Conservation (phyloP, 257 asterid species). For the Nicotiana tabacum region DNA sequence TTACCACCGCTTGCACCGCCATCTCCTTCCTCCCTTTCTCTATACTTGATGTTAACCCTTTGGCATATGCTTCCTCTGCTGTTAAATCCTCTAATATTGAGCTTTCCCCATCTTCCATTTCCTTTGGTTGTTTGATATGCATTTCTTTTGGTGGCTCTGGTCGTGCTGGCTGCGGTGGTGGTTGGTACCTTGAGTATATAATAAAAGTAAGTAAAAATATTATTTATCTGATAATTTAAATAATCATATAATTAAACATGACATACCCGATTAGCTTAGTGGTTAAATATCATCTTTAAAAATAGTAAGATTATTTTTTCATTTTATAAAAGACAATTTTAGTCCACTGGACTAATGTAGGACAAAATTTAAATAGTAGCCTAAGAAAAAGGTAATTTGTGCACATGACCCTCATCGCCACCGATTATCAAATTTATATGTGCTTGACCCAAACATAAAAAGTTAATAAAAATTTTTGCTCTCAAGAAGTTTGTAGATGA, state of each 20-base stretch:
- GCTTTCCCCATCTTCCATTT: slow-evolving; percentile 26
- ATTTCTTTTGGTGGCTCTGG: neutral
- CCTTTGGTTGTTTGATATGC: neutral
- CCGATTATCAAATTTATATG: neutral
- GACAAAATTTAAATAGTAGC: neutral
- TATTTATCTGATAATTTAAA: neutral
- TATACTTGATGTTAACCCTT: slow-evolving; percentile 38
- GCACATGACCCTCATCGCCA: neutral
- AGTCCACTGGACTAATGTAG: neutral
- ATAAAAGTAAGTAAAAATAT: neutral
- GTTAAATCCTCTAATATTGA: slow-evolving; percentile 57
- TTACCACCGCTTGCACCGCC: neutral
- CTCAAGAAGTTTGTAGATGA: neutral
- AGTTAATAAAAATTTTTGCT: neutral
- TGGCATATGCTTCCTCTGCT: slow-evolving; percentile 46
- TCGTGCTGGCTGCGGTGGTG: neutral
- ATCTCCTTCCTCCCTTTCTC: slow-evolving; percentile 19
- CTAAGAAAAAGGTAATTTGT: neutral
- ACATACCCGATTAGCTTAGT: neutral
- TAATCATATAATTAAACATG: neutral
- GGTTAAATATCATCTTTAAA: neutral
- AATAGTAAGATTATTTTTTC: neutral
- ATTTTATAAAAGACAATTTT: neutral
- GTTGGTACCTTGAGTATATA: neutral
- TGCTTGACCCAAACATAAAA: neutral